phyloP scores from a whole-genome alignment of 345 rosid genomes.

The Pugionium cornutum region DNA sequence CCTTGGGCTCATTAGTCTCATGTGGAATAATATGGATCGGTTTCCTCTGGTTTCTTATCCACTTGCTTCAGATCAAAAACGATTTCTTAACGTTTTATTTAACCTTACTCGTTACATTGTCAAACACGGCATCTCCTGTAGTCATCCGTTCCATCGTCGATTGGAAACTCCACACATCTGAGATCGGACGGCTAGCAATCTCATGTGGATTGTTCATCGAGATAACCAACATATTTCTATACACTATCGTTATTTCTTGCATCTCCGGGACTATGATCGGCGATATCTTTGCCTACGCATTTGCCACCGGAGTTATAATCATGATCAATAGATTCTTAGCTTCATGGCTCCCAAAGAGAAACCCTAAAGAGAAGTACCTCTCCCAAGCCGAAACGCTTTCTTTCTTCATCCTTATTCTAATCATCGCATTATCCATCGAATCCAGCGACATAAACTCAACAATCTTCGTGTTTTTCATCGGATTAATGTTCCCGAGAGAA shows the following conservation, averaged over 20 bases:
- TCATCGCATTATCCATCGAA: constrained; percentile 49
- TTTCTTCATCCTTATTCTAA: constrained; percentile 47
- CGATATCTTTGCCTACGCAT: constrained; percentile 31
- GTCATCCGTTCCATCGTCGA: constrained; percentile 66
- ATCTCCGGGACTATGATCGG: constrained; percentile 33
- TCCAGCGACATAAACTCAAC: constrained; percentile 45
- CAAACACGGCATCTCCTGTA: constrained; percentile 72
- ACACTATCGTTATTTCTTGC: constrained; percentile 32
- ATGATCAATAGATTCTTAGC: constrained; percentile 56
- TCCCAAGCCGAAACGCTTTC: constrained; percentile 56
- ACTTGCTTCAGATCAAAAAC: constrained; percentile 24
- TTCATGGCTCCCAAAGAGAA: constrained; percentile 56
- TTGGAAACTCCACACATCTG: constrained; percentile 64
- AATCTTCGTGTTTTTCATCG: constrained; percentile 55
- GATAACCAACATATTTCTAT: constrained; percentile 46
- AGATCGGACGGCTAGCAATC: constrained; percentile 65
- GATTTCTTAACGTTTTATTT: constrained; percentile 32
- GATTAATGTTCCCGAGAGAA: constrained; percentile 74
- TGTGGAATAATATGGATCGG: constrained; percentile 48
- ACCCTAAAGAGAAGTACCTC: constrained; percentile 60
- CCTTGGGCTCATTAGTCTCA: constrained; percentile 46
- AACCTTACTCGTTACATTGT: constrained; percentile 45
- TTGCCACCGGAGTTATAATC: constrained; percentile 42
- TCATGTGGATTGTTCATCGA: constrained; percentile 60
- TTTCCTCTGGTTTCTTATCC: constrained; percentile 44